Evolutionary conservation across 805 yeast species (phyloP).

Genomic region (Sugiyamaella lignohabitans): DNA sequence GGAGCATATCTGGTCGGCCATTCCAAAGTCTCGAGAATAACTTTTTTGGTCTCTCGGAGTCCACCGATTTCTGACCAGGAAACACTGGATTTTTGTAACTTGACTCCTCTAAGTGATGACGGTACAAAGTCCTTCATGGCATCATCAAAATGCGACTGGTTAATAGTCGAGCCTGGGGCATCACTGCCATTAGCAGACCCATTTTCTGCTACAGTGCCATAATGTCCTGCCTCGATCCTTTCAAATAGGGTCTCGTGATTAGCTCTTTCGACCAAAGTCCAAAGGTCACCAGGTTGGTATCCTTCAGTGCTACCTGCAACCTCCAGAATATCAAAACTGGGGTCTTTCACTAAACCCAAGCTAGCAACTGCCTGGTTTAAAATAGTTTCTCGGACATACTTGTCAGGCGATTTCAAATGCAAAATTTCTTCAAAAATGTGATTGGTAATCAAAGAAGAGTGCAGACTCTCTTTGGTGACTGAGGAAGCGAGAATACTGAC

Average conservation of each 20-base stretch:
- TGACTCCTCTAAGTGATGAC: constrained; percentile 77
- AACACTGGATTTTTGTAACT: constrained; percentile 66
- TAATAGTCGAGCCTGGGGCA: constrained; percentile 1
- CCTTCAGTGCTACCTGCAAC: constrained; percentile 75
- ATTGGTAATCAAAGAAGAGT: constrained; percentile 53
- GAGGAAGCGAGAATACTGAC: constrained; percentile 59
- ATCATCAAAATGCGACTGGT: constrained; percentile 39
- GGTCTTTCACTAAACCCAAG: constrained; percentile 32
- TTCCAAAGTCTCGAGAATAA: constrained; percentile 80
- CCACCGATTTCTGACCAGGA: constrained; percentile 93
- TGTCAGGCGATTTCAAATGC: constrained; percentile 62
- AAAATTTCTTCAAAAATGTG: constrained; percentile 64
- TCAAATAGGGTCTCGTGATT: constrained; percentile 30
- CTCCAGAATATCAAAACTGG: constrained; percentile 42
- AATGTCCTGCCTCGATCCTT: constrained; percentile 6
- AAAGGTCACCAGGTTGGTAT: constrained; percentile 75
- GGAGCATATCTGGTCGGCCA: constrained; percentile 98
- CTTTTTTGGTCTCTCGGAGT: constrained; percentile 61
- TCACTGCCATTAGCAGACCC: not conserved
- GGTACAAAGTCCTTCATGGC: constrained; percentile 72
- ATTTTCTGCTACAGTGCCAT: not conserved
- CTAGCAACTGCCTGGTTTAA: constrained; percentile 38
- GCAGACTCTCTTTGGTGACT: constrained; percentile 56
- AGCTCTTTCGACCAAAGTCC: constrained; percentile 60
- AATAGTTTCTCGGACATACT: constrained; percentile 47